phyloP scores from a whole-genome alignment of 2,329 filamentous ascomycete genomes.

The Apiospora phragmitis region DNA sequence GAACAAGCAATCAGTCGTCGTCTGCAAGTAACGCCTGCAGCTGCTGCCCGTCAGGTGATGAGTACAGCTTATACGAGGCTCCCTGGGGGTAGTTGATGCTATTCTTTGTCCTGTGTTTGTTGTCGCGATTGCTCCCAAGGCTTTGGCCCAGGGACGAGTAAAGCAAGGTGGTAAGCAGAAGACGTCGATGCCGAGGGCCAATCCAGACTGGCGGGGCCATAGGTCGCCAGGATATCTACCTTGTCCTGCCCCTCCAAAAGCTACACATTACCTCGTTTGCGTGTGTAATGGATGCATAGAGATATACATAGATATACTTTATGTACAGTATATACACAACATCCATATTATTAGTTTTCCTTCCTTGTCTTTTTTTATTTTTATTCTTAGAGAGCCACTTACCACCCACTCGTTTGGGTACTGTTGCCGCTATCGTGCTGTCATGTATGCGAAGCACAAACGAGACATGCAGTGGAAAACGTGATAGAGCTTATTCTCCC shows the following conservation, averaged over 20 bases:
- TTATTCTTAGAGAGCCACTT: too few species aligned
- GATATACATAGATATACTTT: not conserved
- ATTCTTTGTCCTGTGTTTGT: conserved; percentile 15
- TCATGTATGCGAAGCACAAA: not conserved
- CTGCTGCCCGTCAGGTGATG: conserved; percentile 25
- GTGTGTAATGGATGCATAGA: not conserved
- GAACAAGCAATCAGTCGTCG: not conserved
- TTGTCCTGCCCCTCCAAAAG: not conserved
- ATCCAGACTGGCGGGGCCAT: not conserved
- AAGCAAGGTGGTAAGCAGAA: conserved; percentile 3
- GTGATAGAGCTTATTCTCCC: not conserved
- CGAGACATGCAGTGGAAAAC: not conserved
- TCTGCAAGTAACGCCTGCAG: conserved; percentile 24
- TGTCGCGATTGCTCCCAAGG: not conserved
- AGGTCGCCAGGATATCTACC: not conserved
- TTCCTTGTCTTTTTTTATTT: not conserved
- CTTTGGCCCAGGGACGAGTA: not conserved
- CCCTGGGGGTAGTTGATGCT: not conserved
- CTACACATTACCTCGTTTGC: not conserved
- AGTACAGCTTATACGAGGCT: conserved; percentile 9
- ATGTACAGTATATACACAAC: not conserved
- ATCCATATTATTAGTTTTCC: not conserved
- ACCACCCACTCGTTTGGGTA: not conserved
- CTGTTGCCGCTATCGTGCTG: not conserved
- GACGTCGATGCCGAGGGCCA: not conserved